These are phyloP conservation scores for Trichoderma gamsii DNA, from an alignment of 495 filamentous ascomycete genomes.

Conservation along the genomic window DNA sequence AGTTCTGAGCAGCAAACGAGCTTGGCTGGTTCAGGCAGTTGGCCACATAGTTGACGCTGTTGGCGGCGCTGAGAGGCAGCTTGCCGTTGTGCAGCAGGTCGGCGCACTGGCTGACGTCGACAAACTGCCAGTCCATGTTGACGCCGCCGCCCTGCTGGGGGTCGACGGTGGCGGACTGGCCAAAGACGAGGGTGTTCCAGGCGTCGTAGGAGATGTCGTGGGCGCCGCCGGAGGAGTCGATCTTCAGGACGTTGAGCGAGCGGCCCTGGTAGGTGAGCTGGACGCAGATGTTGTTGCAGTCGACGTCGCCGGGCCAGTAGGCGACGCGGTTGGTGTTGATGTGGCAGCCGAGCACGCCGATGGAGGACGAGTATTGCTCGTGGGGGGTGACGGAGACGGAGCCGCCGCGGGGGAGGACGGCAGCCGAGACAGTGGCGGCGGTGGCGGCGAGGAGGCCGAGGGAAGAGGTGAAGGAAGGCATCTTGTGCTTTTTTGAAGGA, in stretches of 20 bases:
- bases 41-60: conserved; percentile 27
- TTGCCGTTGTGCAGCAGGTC: conserved; percentile 24
- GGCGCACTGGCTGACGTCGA: conserved; percentile 22
- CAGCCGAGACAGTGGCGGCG: neutral
- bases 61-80: conserved; percentile 26
- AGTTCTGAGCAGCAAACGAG: conserved; percentile 28
- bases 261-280: conserved; percentile 25
- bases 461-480: neutral
- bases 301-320: conserved; percentile 26
- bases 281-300: conserved; percentile 30
- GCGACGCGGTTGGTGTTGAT: conserved; percentile 31
- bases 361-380: conserved; percentile 27
- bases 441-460: neutral
- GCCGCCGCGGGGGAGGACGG: neutral
- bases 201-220: conserved; percentile 31
- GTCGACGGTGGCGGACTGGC: conserved; percentile 19
- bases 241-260: conserved; percentile 23
- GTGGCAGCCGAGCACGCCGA: conserved; percentile 32
- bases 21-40: conserved; percentile 20
- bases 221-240: conserved; percentile 27
- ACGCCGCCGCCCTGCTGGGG: conserved; percentile 23
- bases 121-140: conserved; percentile 23
- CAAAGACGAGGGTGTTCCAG: conserved; percentile 26
- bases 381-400: conserved; percentile 25
- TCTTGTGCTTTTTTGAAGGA: neutral